Base-by-base conservation (phyloP, 148 eudicot genomes). In the Rhododendron molle region DNA sequence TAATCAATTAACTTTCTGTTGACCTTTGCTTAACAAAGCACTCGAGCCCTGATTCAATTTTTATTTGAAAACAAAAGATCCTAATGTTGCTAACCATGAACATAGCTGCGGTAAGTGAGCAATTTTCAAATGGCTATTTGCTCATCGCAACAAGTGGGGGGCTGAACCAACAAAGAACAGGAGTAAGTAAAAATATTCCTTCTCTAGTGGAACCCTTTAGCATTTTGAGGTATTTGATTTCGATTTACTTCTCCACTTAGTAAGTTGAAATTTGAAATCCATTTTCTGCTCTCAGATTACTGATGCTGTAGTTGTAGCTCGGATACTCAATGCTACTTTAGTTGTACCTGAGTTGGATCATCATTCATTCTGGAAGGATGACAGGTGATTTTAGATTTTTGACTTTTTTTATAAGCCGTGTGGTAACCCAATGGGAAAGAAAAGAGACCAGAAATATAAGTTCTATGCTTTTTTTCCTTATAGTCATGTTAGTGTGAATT, bases 101-200 rank as follows among this genome's bases (percentile, higher is more conserved):
- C 87, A 76, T 86, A 96, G 99, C 99, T 91, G 91, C 93, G 84
- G 87, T 90, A 21, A 93, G 90, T 81, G 92, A 95, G 87, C 87
- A 85, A 67, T 84, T 77, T 80, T 94, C 98, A 79, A 96, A 94
- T 89, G 99, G 99, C 80, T 96, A 93, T 88, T 88, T 96, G 85
- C 98, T 96, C 80, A 95, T 96, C 90, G 99, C 98, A 44, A 92
- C 97, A 44, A 96, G 99, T 91, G 99, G 99, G 85, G 99, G 99
- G 54, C 87, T 96, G 83, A 96, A 96, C 88, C 99, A 96, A 89
- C 99, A 96, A 90, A 91, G 98, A 87, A 95, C 95, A 46, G 99
- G 99, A 90, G 99, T 96, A 92, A 91, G 94, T 90, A 46, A 76
- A 85, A 46, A 79, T 38, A 44, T 81, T 83, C 72, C 60, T 72